Evolutionary conservation across 2,329 filamentous ascomycete genomes (phyloP), one percentile per base, ranked within the genome.

Genomic region (Coniochaeta sp.): DNA sequence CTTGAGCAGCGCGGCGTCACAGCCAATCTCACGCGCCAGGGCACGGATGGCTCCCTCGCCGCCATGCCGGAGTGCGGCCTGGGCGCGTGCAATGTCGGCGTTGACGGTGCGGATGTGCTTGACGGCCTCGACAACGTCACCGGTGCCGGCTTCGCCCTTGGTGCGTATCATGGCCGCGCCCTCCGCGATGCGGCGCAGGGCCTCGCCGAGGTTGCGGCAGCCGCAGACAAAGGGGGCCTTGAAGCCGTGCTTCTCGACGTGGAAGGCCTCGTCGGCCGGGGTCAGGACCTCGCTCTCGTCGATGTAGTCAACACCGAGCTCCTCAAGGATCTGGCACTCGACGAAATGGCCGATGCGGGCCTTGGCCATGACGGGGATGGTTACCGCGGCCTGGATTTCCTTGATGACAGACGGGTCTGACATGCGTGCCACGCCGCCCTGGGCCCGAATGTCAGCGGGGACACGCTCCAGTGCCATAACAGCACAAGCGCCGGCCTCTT

Each of bases 391-490:
- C 86, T 97, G 96, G 74, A 99, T 98, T 75, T 93, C 90, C 77
- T 89, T 89, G 82, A 98, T 98, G 85, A 97, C 90, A 68, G 83
- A 80, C 1, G 95, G 95, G 78, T 98, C 93, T 2, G 90, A 95
- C 95, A 99, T 99, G 75, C 95, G 89, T 14, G 92, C 92, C 24
- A 99, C 95, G 71, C 95, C 95, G 68, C 95, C 95, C 74, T 96
- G 84, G 63, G 82, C 87, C 68, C 95, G 88, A 74, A 99, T 99
- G 76, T 99, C 95, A 69, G 95, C 93, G 58, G 95, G 95, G 57
- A 98, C 95, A 65, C 95, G 89, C 84, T 98, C 95, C 63, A 99
- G 88, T 42, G 95, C 95, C 95, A 99, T 99, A 79, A 99, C 95
- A 72, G 95, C 95, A 67, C 87, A 90, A 63, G 95, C 95, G 64